These are phyloP conservation scores for Apiospora saccharicola DNA, from an alignment of 2,329 filamentous ascomycete species.

Conservation along the genomic window DNA sequence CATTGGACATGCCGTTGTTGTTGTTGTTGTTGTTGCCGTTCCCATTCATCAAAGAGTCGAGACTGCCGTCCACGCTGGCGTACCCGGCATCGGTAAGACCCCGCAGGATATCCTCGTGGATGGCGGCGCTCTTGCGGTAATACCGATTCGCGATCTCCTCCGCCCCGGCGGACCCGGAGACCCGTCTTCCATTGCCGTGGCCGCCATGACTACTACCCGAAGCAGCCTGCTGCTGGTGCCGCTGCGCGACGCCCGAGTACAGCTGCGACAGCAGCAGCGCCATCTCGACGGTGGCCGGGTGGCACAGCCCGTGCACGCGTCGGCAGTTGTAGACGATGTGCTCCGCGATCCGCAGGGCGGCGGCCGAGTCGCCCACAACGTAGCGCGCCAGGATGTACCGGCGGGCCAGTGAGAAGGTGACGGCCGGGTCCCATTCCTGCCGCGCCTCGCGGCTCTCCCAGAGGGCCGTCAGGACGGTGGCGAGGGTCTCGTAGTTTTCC, in stretches of 20 bases:
- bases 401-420: conserved; percentile 31
- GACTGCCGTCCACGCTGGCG: conserved; percentile 38
- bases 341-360: conserved; percentile 35
- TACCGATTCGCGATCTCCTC: conserved; percentile 46
- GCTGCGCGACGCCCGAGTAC: conserved; percentile 42
- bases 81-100: conserved; percentile 43
- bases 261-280: conserved; percentile 34
- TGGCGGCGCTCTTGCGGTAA: conserved; percentile 46
- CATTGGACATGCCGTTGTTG: conserved; percentile 29
- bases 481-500: conserved; percentile 51
- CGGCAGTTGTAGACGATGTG: conserved; percentile 38
- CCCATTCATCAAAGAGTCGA: neutral
- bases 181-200: neutral
- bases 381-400: conserved; percentile 34
- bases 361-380: conserved; percentile 31
- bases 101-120: conserved; percentile 48
- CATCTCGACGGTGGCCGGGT: conserved; percentile 35
- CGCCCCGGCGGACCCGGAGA: conserved; percentile 38
- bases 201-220: conserved; percentile 33
- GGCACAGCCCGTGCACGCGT: conserved; percentile 34
- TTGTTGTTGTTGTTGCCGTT: conserved; percentile 31
- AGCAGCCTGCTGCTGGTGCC: conserved; percentile 43
- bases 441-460: conserved; percentile 40
- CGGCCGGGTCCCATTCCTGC: conserved; percentile 30
- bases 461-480: conserved; percentile 45